A percentile compares a stretch with the other conserved stretches of the same genome.
Evolutionary conservation across 768 basidiomycete species (phyloP).

Genomic region (Piloderma croceum): DNA sequence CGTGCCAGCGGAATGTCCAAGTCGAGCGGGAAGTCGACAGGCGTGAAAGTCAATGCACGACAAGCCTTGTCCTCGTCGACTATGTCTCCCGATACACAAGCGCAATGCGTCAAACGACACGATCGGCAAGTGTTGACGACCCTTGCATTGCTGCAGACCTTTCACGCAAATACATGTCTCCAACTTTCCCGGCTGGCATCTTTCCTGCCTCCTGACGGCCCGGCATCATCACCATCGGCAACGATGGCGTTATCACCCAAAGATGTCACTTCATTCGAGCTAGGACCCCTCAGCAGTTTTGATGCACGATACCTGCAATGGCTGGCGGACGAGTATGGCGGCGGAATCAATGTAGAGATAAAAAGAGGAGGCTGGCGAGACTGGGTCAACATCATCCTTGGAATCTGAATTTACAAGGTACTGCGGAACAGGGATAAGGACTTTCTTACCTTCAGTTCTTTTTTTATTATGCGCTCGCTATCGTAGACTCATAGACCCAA

Average conservation of each 20-base stretch:
- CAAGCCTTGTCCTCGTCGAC: constrained; percentile 28
- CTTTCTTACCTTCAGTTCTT: too few relatives aligned
- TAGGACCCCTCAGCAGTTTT: constrained; percentile 64
- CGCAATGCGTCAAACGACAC: constrained; percentile 25
- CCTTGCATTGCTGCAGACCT: constrained; percentile 58
- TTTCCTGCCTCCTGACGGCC: constrained; percentile 21
- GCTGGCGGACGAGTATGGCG: constrained; percentile 63
- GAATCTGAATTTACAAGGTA: too few relatives aligned
- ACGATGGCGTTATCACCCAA: constrained; percentile 49
- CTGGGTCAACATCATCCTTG: constrained; percentile 38
- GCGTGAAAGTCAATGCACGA: constrained; percentile 21
- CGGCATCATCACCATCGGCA: constrained; percentile 8
- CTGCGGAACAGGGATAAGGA: too few relatives aligned
- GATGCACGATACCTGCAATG: constrained; percentile 78
- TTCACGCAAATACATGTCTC: constrained; percentile 60
- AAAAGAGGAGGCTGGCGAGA: constrained; percentile 46
- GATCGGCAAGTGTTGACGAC: constrained; percentile 40
- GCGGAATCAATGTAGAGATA: constrained; percentile 34
- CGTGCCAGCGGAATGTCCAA: constrained; percentile 49
- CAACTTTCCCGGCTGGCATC: constrained; percentile 46
- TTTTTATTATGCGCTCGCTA: too few relatives aligned
- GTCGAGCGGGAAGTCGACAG: constrained; percentile 37
- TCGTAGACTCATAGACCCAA: too few relatives aligned
- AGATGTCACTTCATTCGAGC: constrained; percentile 63
- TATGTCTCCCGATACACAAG: constrained; percentile 12